Evolutionary conservation across 495 filamentous ascomycete genomes (phyloP).

Genomic region (Aspergillus wentii): DNA sequence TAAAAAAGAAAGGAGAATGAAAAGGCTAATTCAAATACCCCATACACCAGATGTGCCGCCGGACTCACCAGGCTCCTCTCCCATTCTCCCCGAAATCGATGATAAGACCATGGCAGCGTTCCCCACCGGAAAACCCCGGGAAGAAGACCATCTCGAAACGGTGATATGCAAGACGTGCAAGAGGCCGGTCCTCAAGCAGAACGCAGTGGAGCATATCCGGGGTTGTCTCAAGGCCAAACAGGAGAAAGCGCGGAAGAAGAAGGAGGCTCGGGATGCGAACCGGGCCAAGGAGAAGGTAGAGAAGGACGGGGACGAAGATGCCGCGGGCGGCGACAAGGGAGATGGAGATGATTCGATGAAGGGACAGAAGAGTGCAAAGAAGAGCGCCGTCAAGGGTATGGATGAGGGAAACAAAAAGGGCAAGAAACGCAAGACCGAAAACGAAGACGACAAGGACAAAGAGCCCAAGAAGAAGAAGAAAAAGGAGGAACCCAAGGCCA

Average conservation of each 20-base stretch:
- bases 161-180: conserved; percentile 82
- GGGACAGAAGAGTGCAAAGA: conserved; percentile 63
- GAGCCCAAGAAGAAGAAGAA: conserved; percentile 90
- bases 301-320: conserved; percentile 57
- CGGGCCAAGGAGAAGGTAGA: conserved; percentile 56
- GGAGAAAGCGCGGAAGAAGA: conserved; percentile 73
- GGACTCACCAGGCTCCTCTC: conserved; percentile 40
- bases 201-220: conserved; percentile 59
- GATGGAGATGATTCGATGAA: conserved; percentile 37
- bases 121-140: conserved; percentile 63
- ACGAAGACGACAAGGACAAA: conserved; percentile 60
- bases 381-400: conserved; percentile 60
- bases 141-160: conserved; percentile 59
- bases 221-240: conserved; percentile 71
- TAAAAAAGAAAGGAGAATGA: no score
- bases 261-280: conserved; percentile 69
- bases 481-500: conserved; percentile 85
- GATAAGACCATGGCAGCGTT: conserved; percentile 65
- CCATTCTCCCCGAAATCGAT: conserved; percentile 69
- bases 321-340: conserved; percentile 25
- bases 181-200: conserved; percentile 60
- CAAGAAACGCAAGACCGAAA: conserved; percentile 93
- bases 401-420: conserved; percentile 63
- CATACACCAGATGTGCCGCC: no score
- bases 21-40: no score